Conservation (phyloP, 2,329 filamentous ascomycete genomes). For the Westerdykella sp. region DNA sequence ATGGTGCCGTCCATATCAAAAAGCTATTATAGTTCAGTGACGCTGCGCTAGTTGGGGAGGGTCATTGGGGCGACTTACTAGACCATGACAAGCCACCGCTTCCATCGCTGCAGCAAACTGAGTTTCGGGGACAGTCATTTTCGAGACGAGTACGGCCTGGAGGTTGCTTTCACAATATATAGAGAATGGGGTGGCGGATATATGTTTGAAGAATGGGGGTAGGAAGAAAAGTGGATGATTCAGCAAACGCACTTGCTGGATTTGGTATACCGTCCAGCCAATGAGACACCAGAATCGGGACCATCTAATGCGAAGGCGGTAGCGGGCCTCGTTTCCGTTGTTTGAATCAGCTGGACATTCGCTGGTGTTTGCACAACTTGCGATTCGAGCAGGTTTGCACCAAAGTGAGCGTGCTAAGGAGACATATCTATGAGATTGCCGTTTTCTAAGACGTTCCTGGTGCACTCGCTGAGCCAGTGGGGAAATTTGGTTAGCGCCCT, state of each 20-base stretch:
- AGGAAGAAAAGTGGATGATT: constrained; percentile 2
- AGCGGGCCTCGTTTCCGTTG: too few relatives aligned
- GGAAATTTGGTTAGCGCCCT: too few relatives aligned
- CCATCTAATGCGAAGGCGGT: too few relatives aligned
- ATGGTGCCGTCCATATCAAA: constrained; percentile 59
- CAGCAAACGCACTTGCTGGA: not conserved
- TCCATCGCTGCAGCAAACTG: constrained; percentile 40
- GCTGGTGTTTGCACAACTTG: too few relatives aligned
- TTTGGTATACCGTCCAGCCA: constrained; percentile 3
- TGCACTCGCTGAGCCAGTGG: too few relatives aligned
- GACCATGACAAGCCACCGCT: constrained; percentile 38
- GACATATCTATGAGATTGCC: too few relatives aligned
- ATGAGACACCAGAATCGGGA: not conserved
- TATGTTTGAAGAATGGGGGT: not conserved
- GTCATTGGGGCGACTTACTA: constrained; percentile 26
- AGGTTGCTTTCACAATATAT: not conserved
- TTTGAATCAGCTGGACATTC: too few relatives aligned
- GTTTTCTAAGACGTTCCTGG: too few relatives aligned
- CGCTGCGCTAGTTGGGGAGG: not conserved
- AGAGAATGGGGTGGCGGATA: constrained; percentile 2
- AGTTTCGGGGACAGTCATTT: constrained; percentile 28
- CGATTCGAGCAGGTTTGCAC: too few relatives aligned
- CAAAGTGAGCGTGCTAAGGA: too few relatives aligned
- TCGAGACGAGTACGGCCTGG: constrained; percentile 1
- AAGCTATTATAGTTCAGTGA: not conserved